Evolutionary conservation across 257 asterid genomes (phyloP).

Genomic region (Solanum bulbocastanum): DNA sequence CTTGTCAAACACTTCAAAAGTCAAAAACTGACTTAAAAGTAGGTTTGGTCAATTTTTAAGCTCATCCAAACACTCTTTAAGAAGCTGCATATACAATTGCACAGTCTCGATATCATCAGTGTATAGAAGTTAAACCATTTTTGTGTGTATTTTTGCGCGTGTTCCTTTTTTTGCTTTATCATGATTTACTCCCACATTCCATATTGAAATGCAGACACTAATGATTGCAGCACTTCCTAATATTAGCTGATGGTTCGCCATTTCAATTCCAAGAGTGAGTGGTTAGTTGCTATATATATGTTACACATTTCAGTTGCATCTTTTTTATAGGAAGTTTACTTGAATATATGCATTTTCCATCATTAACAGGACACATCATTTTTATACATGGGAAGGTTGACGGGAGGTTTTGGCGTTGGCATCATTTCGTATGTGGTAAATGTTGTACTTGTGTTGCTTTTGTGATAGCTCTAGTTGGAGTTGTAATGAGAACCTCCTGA

Average conservation of each 20-base stretch:
- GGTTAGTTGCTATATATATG: not conserved
- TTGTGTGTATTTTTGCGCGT: not conserved
- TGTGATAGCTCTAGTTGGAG: not conserved
- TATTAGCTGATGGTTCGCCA: slow-evolving; percentile 77
- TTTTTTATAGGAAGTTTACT: not conserved
- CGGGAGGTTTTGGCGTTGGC: slow-evolving; percentile 88
- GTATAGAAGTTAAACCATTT: not conserved
- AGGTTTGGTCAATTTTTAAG: no score
- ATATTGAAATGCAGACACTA: slow-evolving; percentile 46
- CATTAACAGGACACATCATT: slow-evolving; percentile 57
- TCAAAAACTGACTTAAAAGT: no score
- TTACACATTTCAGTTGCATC: not conserved
- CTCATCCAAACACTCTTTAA: no score
- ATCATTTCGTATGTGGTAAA: slow-evolving; percentile 79
- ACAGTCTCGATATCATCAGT: not conserved
- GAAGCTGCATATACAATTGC: no score
- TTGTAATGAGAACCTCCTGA: not conserved
- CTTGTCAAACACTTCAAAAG: no score
- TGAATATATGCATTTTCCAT: not conserved
- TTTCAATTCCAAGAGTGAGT: slow-evolving; percentile 76
- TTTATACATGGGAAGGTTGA: slow-evolving; percentile 83
- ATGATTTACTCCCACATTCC: not conserved
- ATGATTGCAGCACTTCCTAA: slow-evolving; percentile 83
- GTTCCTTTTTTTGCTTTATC: not conserved
- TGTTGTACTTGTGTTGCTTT: not conserved